Evolutionary conservation across 176 grass and related monocot species (phyloP).

Genomic region (Triticum aestivum): IWGSC_CS_RefSeq_v2.1 NC_057808.1:310527889-310528388

Average conservation of each 20-base stretch:
- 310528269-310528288: constrained; percentile 46
- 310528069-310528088: constrained; percentile 23
- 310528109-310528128: constrained; percentile 50
- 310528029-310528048: constrained; percentile 54
- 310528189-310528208: constrained; percentile 34
- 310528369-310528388: constrained; percentile 38
- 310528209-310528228: constrained; percentile 19
- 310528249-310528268: constrained; percentile 22
- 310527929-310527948: constrained; percentile 45
- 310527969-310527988: constrained; percentile 48
- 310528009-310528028: constrained; percentile 49
- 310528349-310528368: constrained; percentile 56
- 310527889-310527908: constrained; percentile 28
- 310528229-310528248: constrained; percentile 40
- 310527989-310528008: constrained; percentile 47
- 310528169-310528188: constrained; percentile 43
- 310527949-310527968: constrained; percentile 29
- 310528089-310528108: constrained; percentile 44
- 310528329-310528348: constrained; percentile 44
- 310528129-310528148: constrained; percentile 46
- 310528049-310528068: constrained; percentile 56
- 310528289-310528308: constrained; percentile 23
- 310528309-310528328: constrained; percentile 41
- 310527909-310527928: constrained; percentile 34
- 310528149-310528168: constrained; percentile 57